Evolutionary conservation across 495 filamentous ascomycete species (phyloP).

Genomic region (Xylaria intraflava): DNA sequence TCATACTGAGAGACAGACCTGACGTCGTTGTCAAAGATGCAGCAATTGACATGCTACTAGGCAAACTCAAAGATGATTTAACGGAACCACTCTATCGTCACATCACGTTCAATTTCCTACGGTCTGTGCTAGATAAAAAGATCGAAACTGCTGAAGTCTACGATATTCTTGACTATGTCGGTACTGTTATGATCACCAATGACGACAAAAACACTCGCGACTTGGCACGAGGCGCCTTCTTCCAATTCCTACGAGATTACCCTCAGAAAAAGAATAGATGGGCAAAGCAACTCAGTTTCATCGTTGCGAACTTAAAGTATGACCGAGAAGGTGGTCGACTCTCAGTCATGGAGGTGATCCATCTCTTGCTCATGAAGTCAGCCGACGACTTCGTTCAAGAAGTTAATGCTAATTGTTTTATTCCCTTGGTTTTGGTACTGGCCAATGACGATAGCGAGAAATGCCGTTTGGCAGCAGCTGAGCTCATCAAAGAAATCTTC

Average conservation of each 20-base stretch:
- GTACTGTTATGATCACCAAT: constrained; percentile 93
- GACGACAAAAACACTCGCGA: constrained; percentile 80
- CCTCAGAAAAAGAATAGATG: constrained; percentile 83
- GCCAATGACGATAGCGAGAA: constrained; percentile 81
- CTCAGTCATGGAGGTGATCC: constrained; percentile 83
- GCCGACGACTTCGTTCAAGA: constrained; percentile 75
- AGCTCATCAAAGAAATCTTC: constrained; percentile 72
- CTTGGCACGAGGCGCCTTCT: constrained; percentile 77
- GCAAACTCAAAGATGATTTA: constrained; percentile 77
- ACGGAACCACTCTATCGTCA: constrained; percentile 88
- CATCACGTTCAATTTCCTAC: constrained; percentile 86
- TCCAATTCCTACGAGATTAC: constrained; percentile 92
- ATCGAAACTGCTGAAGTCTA: constrained; percentile 83
- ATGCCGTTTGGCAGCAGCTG: constrained; percentile 77
- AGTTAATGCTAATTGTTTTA: constrained; percentile 72
- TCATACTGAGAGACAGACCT: constrained; percentile 74
- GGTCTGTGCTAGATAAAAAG: constrained; percentile 75
- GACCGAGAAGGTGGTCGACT: constrained; percentile 78
- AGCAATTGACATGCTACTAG: constrained; percentile 76
- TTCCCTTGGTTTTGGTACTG: constrained; percentile 76
- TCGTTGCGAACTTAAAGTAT: constrained; percentile 86
- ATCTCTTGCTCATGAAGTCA: constrained; percentile 75
- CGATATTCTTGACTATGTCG: constrained; percentile 80
- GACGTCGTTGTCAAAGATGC: constrained; percentile 69
- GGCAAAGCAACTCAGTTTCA: constrained; percentile 80